Evolutionary conservation across 345 rosid genomes (phyloP).

Genomic region (Hibiscus syriacus): DNA sequence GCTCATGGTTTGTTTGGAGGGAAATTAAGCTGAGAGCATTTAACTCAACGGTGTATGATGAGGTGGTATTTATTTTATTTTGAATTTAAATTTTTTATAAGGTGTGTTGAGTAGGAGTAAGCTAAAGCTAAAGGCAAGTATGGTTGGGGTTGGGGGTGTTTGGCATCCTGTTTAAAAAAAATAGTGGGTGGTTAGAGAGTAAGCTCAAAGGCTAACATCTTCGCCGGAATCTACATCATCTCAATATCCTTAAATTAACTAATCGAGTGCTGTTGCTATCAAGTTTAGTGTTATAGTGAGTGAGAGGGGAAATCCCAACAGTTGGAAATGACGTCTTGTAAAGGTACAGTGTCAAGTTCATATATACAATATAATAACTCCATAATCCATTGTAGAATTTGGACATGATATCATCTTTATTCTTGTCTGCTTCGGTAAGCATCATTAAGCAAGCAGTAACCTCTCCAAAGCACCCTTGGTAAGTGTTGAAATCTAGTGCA

Average conservation of each 20-base stretch:
- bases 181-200: constrained; percentile 25
- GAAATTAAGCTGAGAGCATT: background rate
- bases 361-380: too few relatives aligned
- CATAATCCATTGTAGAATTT: too few relatives aligned
- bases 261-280: background rate
- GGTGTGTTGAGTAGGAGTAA: constrained; percentile 63
- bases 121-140: constrained; percentile 53
- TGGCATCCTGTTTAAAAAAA: background rate
- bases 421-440: too few relatives aligned
- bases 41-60: background rate
- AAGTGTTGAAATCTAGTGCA: too few relatives aligned
- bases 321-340: too few relatives aligned
- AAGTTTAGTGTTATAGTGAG: too few relatives aligned
- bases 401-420: too few relatives aligned
- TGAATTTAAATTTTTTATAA: background rate
- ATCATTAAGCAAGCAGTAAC: too few relatives aligned
- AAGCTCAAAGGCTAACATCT: constrained; percentile 41
- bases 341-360: too few relatives aligned
- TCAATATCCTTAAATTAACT: background rate
- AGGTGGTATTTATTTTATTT: background rate
- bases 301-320: too few relatives aligned
- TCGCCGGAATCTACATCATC: constrained; percentile 2
- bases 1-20: constrained; percentile 32
- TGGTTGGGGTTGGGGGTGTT: constrained; percentile 11
- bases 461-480: too few relatives aligned